Evolutionary conservation across 352 stramenopile genomes (phyloP), one percentile per base, ranked within the genome.

Genomic region (Pythium diclinum): DNA sequence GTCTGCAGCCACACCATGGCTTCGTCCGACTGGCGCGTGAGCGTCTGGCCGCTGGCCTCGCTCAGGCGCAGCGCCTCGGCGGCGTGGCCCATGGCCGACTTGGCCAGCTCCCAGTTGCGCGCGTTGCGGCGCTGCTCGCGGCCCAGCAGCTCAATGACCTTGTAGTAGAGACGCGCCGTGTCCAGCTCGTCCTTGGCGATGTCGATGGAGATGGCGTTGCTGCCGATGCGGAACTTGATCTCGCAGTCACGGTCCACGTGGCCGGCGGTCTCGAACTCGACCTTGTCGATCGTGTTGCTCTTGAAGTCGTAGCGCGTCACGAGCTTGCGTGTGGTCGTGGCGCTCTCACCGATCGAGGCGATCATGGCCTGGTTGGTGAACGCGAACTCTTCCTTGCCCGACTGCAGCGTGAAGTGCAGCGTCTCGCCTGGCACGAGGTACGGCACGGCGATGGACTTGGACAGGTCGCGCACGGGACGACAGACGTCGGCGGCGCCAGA

Each of bases 301-400:
- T 73, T 72, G 72, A 73, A 85, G 33, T 72, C 60, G 65, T 74
- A 82, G n/a, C 77, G 77, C 25, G 74, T 67, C 38, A 85, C 66
- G 13, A 88, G 69, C 56, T 76, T 76, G 25, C 81, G 81, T 3
- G 81, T 85, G 0, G 78, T 88, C 0, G 67, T 83, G 14, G 78
- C 74, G 40, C 32, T 83, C 44, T 76, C 66, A 21, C 75, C 78
- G 46, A 69, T 47, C 10, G 75, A 17, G 14, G 61, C 67, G 56
- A 89, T 70, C 34, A 89, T 25, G 17, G 81, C 81, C 55, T 85
- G 63, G 69, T 81, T 89, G n/a, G 80, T 87, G 71, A 89, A 85
- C 13, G 75, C 69, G 44, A 85, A 88, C 62, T 87, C 81, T 56
- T 88, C 78, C 40, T 87, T 84, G 7, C 70, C 52, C 10, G 79